Evolutionary conservation across 345 rosid genomes (phyloP), one percentile per base, ranked within the genome.

Genomic region (Trapa incisa): DNA sequence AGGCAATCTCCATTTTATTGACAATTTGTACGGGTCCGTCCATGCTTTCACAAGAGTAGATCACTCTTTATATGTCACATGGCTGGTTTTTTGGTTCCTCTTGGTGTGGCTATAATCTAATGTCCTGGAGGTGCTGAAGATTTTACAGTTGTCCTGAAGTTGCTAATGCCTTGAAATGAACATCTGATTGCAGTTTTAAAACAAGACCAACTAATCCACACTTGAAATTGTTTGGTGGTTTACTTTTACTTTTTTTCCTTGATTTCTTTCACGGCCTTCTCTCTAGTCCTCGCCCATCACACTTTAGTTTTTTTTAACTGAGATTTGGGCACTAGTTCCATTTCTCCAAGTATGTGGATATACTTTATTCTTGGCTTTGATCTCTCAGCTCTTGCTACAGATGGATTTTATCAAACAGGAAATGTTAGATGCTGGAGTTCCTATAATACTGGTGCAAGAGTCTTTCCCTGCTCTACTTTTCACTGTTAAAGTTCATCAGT

Each of bases 371-470:
- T 57, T 70, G 37, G 64, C 53, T 62, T 71, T 67, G 70, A 11
- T 43, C 48, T 43, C 48, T 73, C 37, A 29, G 1, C 15, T 58
- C 32, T 35, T 58, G 33, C 64, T 70, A 70, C 88, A 93, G 98
- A 75, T 87, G 72, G 80, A 79, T 52, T 93, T 84, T 80, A 75
- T 90, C 74, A 77, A 65, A 53, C 86, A 84, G 70, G 96, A 85
- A 66, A 61, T 83, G 76, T 82, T 80, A 77, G 75, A 71, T 38
- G 68, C 65, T 56, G 80, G 81, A 70, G 75, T 83, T 81, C 96
- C 98, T 38, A 67, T 88, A 48, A 65, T 88, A 71, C 70, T 90
- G 92, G 98, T 90, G 62, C 52, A 82, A 35, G 42, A 36, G 42
- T 57, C 65, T 32, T 65, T 33, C 35, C 8, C 32, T 37, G n/a